These are phyloP conservation scores for Tricladium varicosporioides DNA, from an alignment of 2,329 filamentous ascomycete species.

Conservation along the genomic window DNA sequence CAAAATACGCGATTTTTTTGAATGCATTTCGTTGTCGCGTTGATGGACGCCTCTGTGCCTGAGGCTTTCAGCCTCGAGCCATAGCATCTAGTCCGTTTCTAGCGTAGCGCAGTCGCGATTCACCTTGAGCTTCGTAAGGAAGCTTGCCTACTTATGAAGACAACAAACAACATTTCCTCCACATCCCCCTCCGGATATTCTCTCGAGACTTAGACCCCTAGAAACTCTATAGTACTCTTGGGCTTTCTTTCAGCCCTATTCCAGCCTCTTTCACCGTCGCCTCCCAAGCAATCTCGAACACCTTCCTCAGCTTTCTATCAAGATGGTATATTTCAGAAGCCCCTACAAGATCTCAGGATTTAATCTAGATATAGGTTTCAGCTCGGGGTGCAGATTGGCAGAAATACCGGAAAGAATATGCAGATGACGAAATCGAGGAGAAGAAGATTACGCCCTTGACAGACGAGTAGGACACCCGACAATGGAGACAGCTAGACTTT, in stretches of 20 bases:
- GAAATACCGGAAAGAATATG: slow-evolving; percentile 97
- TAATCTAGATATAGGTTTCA: slow-evolving; percentile 46
- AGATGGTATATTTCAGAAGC: slow-evolving; percentile 4
- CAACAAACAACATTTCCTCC: slow-evolving; percentile 8
- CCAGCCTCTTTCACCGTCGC: neutral
- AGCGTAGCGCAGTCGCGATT: slow-evolving; percentile 14
- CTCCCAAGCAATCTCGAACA: neutral
- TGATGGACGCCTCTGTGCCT: neutral
- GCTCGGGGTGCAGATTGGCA: slow-evolving; percentile 95
- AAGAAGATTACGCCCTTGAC: slow-evolving; percentile 99
- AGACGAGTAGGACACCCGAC: slow-evolving; percentile 72
- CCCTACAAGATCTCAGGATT: neutral
- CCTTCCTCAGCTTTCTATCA: neutral
- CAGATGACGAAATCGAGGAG: slow-evolving; percentile 95
- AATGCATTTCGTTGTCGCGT: slow-evolving; percentile 19
- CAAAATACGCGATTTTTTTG: too few relatives aligned
- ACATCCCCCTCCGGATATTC: too few relatives aligned
- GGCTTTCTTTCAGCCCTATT: too few relatives aligned
- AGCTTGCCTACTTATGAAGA: slow-evolving; percentile 24
- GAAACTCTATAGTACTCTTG: too few relatives aligned
- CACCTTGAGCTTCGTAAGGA: slow-evolving; percentile 19
- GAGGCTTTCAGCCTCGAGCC: neutral
- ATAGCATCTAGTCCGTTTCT: slow-evolving; percentile 1
- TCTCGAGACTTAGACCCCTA: too few relatives aligned
- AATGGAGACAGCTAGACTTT: slow-evolving; percentile 4